Evolutionary conservation across 1,139 yeast species (phyloP), one percentile per base, ranked within the genome.

Genomic region (Candida dubliniensis): DNA sequence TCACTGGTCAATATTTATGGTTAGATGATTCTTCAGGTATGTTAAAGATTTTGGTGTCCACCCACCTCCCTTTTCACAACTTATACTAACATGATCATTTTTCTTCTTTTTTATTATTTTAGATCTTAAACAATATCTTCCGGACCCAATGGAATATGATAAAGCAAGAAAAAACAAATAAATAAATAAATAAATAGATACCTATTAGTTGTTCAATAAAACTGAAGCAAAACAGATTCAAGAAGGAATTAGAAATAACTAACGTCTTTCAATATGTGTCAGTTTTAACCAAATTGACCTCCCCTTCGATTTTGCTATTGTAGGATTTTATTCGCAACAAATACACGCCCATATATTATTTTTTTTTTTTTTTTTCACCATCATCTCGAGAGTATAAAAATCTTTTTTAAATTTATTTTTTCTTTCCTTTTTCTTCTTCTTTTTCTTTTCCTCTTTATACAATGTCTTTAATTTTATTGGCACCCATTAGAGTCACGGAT

Each of bases 401-500:
- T 31, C 8, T 37, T 25, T 25, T 31, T 23, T 40, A 41, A 46
- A 38, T 30, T n/a, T n/a, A n/a, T n/a, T n/a, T 38, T 46, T 51
- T 46, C 39, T 42, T 40, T 47, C 45, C 51, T 51, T 49, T 50
- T 51, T 50, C 60, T 59, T 62, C 54, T 60, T 67, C 38, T 47
- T 48, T 52, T 50, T 52, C 52, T 52, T 59, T 61, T 62, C 55
- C 60, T 66, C 64, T 64, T 65, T 61, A 66, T 69, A 18, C 87
- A 83, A 84, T 84, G 90, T 84, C 85, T 84, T 82, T 79, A 62
- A 63, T 45, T 54, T 38, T 25, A 67, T 77, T 84, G 95, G 87
- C 91, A 84, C 93, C 95, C 95, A 79, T 79, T 78, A 86, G 95
- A 86, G 95, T 86, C 93, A 85, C 95, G 89, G 82, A 65, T 67